Conservation (phyloP, 768 basidiomycete species). For the Collybiopsis luxurians region DNA sequence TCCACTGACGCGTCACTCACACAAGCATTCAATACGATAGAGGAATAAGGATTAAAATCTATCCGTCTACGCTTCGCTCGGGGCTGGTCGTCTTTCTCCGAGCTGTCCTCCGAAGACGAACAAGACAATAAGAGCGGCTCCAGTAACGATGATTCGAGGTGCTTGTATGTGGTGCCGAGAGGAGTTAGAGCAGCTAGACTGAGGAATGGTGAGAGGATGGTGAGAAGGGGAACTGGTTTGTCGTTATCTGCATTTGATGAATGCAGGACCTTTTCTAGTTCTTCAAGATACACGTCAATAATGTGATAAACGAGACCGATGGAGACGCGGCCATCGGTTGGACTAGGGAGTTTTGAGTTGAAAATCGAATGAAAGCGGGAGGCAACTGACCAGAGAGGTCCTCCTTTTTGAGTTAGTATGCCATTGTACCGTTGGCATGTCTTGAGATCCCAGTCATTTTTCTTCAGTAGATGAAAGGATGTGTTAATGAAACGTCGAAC, state of each 20-base stretch:
- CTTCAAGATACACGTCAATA: slow-evolving; percentile 86
- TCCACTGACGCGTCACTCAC: slow-evolving; percentile 36
- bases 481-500: slow-evolving; percentile 86
- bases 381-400: slow-evolving; percentile 73
- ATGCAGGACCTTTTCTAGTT: slow-evolving; percentile 69
- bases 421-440: slow-evolving; percentile 60
- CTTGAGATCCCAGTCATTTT: slow-evolving; percentile 61
- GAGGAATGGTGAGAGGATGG: slow-evolving; percentile 69
- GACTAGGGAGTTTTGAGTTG: slow-evolving; percentile 36
- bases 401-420: slow-evolving; percentile 65
- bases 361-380: not conserved
- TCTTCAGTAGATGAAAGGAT: slow-evolving; percentile 75
- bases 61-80: slow-evolving; percentile 42
- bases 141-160: slow-evolving; percentile 66
- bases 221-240: slow-evolving; percentile 46
- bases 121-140: slow-evolving; percentile 62
- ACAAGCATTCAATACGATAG: slow-evolving; percentile 55
- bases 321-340: slow-evolving; percentile 71
- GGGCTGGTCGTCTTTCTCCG: slow-evolving; percentile 29
- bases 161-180: slow-evolving; percentile 64
- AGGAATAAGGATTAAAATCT: slow-evolving; percentile 27
- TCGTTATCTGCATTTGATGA: slow-evolving; percentile 21
- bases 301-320: slow-evolving; percentile 81
- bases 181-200: slow-evolving; percentile 66
- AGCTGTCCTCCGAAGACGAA: slow-evolving; percentile 25